Evolutionary conservation across 2,329 filamentous ascomycete species (phyloP).

Genomic region (Coniella lustricola): DNA sequence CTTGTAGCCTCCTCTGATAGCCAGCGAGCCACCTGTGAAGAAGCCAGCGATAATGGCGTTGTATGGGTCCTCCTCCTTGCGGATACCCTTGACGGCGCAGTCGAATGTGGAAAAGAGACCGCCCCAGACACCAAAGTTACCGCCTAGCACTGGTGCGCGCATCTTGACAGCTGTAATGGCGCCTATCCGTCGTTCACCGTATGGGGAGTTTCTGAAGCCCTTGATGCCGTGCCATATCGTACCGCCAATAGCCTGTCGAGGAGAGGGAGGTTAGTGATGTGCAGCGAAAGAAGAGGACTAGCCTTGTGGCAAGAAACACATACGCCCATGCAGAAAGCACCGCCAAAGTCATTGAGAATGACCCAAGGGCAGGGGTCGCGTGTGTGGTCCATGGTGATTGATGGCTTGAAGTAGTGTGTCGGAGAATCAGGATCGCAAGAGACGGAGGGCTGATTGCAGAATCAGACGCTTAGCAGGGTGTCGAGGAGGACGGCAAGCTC

Average conservation of each 20-base stretch:
- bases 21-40: slow-evolving; percentile 88
- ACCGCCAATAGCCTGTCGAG: slow-evolving; percentile 59
- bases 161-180: slow-evolving; percentile 97
- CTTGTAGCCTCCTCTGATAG: slow-evolving; percentile 84
- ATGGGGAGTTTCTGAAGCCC: slow-evolving; percentile 81
- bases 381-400: slow-evolving; percentile 73
- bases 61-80: slow-evolving; percentile 96
- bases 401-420: not conserved
- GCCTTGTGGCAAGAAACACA: slow-evolving; percentile 27
- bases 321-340: slow-evolving; percentile 95
- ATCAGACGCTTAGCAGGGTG: not conserved
- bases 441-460: not conserved
- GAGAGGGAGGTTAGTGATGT: slow-evolving; percentile 11
- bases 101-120: slow-evolving; percentile 94
- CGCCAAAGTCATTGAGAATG: slow-evolving; percentile 93
- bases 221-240: slow-evolving; percentile 97
- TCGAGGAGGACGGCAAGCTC: not conserved
- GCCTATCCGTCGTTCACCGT: slow-evolving; percentile 92
- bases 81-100: slow-evolving; percentile 88
- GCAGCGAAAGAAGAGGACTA: not conserved
- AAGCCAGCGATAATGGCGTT: slow-evolving; percentile 97
- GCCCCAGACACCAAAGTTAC: slow-evolving; percentile 98
- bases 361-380: slow-evolving; percentile 97
- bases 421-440: not conserved
- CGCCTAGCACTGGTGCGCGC: slow-evolving; percentile 88